A percentile compares a stretch with the other conserved stretches of the same genome.
Conservation (phyloP, 441 rosid species). For the Brassica balearica region DNA sequence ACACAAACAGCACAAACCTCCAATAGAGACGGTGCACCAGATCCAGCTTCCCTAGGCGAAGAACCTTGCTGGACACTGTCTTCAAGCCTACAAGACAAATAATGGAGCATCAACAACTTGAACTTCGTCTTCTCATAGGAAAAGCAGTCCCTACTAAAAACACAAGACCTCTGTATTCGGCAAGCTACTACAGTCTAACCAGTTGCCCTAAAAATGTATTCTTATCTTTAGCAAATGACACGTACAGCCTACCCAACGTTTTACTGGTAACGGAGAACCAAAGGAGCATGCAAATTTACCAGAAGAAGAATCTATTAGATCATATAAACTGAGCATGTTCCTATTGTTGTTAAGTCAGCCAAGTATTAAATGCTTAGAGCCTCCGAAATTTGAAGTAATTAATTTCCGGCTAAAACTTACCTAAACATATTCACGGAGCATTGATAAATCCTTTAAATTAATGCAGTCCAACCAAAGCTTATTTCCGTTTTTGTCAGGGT, state of each 20-base stretch:
- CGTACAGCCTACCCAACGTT: constrained; percentile 7
- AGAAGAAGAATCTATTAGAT: constrained; percentile 2
- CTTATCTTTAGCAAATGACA: constrained; percentile 18
- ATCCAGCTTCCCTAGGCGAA: constrained; percentile 65
- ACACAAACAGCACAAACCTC: constrained; percentile 63
- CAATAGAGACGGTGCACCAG: constrained; percentile 80
- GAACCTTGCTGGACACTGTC: constrained; percentile 72
- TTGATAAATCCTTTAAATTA: too few relatives aligned
- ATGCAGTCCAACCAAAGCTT: not conserved
- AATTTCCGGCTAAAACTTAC: not conserved
- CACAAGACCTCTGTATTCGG: constrained; percentile 4
- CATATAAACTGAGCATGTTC: constrained; percentile 3
- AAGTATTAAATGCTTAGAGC: not conserved
- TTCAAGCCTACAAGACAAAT: constrained; percentile 70
- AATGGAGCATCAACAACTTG: constrained; percentile 19
- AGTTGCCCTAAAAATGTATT: constrained; percentile 8
- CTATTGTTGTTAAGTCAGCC: not conserved
- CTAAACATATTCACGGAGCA: not conserved
- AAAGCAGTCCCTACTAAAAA: not conserved
- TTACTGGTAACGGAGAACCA: not conserved
- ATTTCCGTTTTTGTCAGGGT: constrained; percentile 21
- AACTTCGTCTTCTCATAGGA: not conserved
- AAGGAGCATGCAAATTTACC: constrained; percentile 10
- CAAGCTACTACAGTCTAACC: constrained; percentile 17
- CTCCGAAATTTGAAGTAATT: not conserved